Conservation (phyloP, 2,329 filamentous ascomycete species). For the Arthrobotrys iridis region DNA sequence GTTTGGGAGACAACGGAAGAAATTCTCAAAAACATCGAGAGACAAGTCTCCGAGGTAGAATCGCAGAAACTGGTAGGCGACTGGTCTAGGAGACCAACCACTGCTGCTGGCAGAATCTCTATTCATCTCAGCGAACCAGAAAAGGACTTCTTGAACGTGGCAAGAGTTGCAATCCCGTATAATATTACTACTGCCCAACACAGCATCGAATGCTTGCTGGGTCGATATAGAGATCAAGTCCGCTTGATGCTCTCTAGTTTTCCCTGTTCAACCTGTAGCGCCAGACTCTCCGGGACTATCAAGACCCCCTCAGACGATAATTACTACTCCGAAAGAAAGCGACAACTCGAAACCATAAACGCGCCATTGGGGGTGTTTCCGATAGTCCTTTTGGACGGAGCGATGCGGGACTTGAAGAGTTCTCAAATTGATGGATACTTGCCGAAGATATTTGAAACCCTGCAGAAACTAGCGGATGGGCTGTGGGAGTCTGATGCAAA, state of each 20-base stretch:
- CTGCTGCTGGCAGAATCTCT: neutral
- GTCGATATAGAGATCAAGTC: neutral
- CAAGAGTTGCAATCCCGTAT: neutral
- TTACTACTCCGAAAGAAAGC: neutral
- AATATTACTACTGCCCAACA: constrained; percentile 5
- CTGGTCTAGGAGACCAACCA: no score
- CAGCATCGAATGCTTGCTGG: neutral
- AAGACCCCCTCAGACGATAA: neutral
- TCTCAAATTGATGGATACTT: constrained; percentile 11
- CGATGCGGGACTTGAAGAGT: constrained; percentile 23
- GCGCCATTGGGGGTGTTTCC: constrained; percentile 23
- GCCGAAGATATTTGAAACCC: neutral
- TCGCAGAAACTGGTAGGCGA: no score
- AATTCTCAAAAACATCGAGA: neutral
- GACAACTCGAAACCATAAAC: constrained; percentile 1
- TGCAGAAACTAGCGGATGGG: constrained; percentile 19
- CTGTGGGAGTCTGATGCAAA: constrained; percentile 15
- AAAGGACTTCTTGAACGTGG: neutral
- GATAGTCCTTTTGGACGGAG: constrained; percentile 7
- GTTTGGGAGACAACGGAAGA: constrained; percentile 7
- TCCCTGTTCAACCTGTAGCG: constrained; percentile 17
- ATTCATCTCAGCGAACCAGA: neutral
- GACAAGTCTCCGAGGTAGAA: neutral
- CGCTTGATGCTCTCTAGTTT: constrained; percentile 16
- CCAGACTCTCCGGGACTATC: neutral